Evolutionary conservation across 169 alveolate genomes (phyloP).

Genomic region (Plasmodium gonderi): DNA sequence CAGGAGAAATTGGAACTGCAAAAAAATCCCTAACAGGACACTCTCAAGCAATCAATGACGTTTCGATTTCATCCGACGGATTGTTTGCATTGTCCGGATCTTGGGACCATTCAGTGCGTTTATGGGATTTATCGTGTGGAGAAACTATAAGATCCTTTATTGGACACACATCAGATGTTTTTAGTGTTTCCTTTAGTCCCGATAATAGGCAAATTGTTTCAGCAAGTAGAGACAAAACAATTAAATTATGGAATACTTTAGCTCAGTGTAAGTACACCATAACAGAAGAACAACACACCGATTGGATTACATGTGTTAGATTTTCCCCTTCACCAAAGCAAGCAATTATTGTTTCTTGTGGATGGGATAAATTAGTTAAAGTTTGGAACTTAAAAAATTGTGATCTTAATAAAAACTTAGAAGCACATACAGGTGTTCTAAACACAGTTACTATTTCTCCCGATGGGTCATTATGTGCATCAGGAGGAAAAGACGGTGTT

Average conservation of each 20-base stretch:
- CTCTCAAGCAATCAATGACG: slow-evolving; percentile 94
- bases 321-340: slow-evolving; percentile 96
- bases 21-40: slow-evolving; percentile 92
- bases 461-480: slow-evolving; percentile 97
- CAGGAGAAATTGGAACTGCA: slow-evolving; percentile 88
- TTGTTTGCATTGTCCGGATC: slow-evolving; percentile 96
- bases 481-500: slow-evolving; percentile 99
- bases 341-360: slow-evolving; percentile 96
- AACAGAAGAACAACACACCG: slow-evolving; percentile 94
- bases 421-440: slow-evolving; percentile 96
- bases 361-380: slow-evolving; percentile 98
- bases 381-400: slow-evolving; percentile 95
- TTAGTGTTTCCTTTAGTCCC: slow-evolving; percentile 97
- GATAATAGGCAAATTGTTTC: slow-evolving; percentile 98
- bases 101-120: slow-evolving; percentile 93
- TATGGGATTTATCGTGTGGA: slow-evolving; percentile 94
- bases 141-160: slow-evolving; percentile 92
- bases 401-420: slow-evolving; percentile 94
- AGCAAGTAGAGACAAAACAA: slow-evolving; percentile 97
- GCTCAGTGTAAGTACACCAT: slow-evolving; percentile 98
- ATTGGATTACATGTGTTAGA: slow-evolving; percentile 98
- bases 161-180: slow-evolving; percentile 95
- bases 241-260: slow-evolving; percentile 98
- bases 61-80: slow-evolving; percentile 94
- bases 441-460: slow-evolving; percentile 96